Evolutionary conservation across 129 eudicot species (phyloP).

Genomic region (Chrysanthemum lavandulifolium): DNA sequence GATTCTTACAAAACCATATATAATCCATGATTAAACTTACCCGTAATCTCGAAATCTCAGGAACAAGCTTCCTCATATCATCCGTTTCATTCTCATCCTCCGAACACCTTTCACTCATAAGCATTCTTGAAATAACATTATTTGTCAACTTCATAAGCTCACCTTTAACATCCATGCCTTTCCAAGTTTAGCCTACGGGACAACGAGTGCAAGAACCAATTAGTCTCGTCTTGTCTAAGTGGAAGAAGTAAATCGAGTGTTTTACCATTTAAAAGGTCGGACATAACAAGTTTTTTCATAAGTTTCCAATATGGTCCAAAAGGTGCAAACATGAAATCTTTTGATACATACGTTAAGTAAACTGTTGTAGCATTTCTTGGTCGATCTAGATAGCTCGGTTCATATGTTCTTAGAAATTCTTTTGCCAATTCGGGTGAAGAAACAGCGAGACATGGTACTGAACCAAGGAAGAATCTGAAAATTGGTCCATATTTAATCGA

Average conservation of each 20-base stretch:
- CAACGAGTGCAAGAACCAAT: conserved; percentile 28
- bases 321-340: conserved; percentile 68
- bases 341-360: conserved; percentile 59
- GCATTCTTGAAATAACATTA: conserved; percentile 57
- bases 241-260: conserved; percentile 50
- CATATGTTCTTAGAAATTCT: conserved; percentile 61
- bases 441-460: conserved; percentile 50
- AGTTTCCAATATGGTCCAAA: conserved; percentile 69
- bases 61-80: conserved; percentile 41
- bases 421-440: conserved; percentile 64
- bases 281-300: conserved; percentile 63
- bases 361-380: conserved; percentile 42
- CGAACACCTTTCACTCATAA: conserved; percentile 62
- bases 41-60: conserved; percentile 45
- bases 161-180: conserved; percentile 43
- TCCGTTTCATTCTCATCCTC: conserved; percentile 50
- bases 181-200: conserved; percentile 30
- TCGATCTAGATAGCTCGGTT: conserved; percentile 42
- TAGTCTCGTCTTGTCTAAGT: conserved; percentile 47
- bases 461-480: conserved; percentile 48
- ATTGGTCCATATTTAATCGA: conserved; percentile 46
- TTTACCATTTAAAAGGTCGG: conserved; percentile 49
- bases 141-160: conserved; percentile 59
- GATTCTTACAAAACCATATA: conserved; percentile 59
- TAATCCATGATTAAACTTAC: conserved; percentile 56